Evolutionary conservation across 2,329 filamentous ascomycete species (phyloP), one percentile per base, ranked within the genome.

Genomic region (Fusarium multiceps): DNA sequence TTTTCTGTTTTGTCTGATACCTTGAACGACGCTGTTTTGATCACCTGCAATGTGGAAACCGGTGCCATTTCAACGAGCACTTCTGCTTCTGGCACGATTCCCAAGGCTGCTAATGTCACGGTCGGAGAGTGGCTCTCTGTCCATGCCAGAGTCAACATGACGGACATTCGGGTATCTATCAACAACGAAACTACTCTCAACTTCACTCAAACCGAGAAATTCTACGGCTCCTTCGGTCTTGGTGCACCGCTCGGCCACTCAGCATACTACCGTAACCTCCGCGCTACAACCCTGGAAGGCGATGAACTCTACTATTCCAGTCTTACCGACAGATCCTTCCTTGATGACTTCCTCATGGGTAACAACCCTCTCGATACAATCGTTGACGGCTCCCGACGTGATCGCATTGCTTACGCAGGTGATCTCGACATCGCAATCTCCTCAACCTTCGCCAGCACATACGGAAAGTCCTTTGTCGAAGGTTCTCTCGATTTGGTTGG

Each of bases 71-170:
- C 45, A 0, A n/a, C 45, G 0, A 53, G 30, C 6, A 34, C 55
- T 14, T 53, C 45, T 0, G 16, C 21, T 10, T 32, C 45, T 0
- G 55, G 45, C 0, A 3, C 1, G 0, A 45, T 62, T 2, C 45
- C 37, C 0, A 8, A 5, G 12, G 27, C 32, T 34, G 32, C 53
- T 3, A 20, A 53, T 0, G 7, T 2, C 4, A 23, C 23, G 0
- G 5, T 40, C 6, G 30, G 45, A 1, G n/a, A 61, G 6, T 61
- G 45, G 59, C 6, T 51, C 1, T 60, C 55, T 4, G 37, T 61
- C 0, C 37, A 53, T 4, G 30, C 45, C 16, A n/a, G n/a, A 4
- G 59, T 62, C 4, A 60, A 62, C 13, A 62, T 53, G 28, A 53
- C 59, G 0, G 55, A 62, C 7, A 46, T 62, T 1, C 14, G 20